These are phyloP conservation scores for Crithidia sp. DNA, from an alignment of 208 protist species.

Conservation along the genomic window DNA sequence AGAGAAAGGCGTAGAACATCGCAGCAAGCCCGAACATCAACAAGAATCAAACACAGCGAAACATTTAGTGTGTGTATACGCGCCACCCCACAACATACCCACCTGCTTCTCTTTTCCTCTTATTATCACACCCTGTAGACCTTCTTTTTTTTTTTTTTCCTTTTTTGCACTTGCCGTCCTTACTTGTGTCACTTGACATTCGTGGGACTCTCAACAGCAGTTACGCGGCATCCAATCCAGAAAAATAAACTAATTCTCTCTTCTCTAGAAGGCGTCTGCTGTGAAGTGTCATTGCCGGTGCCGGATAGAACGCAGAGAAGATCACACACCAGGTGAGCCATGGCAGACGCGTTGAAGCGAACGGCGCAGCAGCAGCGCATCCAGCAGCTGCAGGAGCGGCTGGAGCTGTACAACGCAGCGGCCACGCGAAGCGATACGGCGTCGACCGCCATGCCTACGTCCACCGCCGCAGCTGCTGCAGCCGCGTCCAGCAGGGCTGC, in stretches of 20 bases:
- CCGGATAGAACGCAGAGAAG: no score
- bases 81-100: no score
- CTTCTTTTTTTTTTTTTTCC: conserved; percentile 9
- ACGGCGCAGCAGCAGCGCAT: conserved; percentile 56
- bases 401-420: conserved; percentile 78
- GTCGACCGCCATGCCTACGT: neutral
- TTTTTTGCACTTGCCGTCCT: neutral
- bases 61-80: neutral
- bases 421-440: conserved; percentile 17
- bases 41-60: no score
- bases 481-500: neutral
- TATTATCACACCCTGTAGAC: neutral
- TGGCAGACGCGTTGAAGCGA: conserved; percentile 23
- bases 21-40: no score
- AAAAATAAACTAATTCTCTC: neutral
- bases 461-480: neutral
- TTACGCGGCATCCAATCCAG: no score
- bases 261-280: no score
- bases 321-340: neutral
- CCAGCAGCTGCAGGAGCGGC: conserved; percentile 74
- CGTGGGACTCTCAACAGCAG: no score
- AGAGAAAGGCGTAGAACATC: no score
- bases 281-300: no score
- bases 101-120: no score
- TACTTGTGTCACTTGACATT: neutral